These are phyloP conservation scores for Maudiozyma barnettii DNA, from an alignment of 805 yeast species.

Conservation along the genomic window DNA sequence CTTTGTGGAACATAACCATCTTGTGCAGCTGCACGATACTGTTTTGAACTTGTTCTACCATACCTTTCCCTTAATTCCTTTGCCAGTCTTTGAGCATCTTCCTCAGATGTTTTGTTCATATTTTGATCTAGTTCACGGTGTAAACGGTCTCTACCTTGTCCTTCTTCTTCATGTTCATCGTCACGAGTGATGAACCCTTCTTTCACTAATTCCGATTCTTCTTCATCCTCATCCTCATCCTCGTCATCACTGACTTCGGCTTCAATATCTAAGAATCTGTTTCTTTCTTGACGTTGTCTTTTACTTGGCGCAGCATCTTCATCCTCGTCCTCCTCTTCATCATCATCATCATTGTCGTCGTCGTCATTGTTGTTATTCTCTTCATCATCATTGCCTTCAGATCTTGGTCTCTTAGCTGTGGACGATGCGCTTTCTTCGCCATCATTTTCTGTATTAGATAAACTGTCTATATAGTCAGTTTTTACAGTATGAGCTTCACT, in stretches of 20 bases:
- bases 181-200: slow-evolving; percentile 64
- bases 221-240: slow-evolving; percentile 87
- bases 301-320: slow-evolving; percentile 38
- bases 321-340: slow-evolving; percentile 52
- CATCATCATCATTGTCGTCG: slow-evolving; percentile 42
- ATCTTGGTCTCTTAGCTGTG: slow-evolving; percentile 20
- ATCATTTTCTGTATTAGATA: background rate
- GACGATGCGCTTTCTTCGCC: background rate
- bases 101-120: slow-evolving; percentile 78
- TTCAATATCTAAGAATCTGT: slow-evolving; percentile 94
- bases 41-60: slow-evolving; percentile 72
- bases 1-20: slow-evolving; percentile 88
- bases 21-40: slow-evolving; percentile 65
- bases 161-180: slow-evolving; percentile 48
- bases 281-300: slow-evolving; percentile 44
- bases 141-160: slow-evolving; percentile 49
- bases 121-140: slow-evolving; percentile 88
- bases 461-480: background rate
- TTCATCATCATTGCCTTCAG: slow-evolving; percentile 34
- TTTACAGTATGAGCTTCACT: background rate
- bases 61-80: slow-evolving; percentile 86
- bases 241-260: slow-evolving; percentile 98
- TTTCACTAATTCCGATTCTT: slow-evolving; percentile 74
- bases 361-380: slow-evolving; percentile 38
- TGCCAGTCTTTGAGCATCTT: slow-evolving; percentile 90